These are phyloP conservation scores for Eimeria acervulina DNA, from an alignment of 169 alveolate genomes.

Conservation along the genomic window DNA sequence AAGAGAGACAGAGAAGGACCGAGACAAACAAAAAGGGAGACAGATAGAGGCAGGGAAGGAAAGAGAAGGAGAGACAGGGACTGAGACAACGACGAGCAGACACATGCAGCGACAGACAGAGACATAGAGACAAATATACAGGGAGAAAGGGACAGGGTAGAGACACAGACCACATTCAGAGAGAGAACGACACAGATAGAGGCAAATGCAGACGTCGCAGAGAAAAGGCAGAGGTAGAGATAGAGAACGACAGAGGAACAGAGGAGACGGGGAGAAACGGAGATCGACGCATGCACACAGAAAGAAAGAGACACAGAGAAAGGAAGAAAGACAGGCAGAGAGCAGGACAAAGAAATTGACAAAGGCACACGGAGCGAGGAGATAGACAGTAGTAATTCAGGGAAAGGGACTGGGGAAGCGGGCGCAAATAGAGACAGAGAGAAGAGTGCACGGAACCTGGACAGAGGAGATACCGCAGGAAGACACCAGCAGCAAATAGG, in stretches of 20 bases:
- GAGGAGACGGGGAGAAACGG: background rate
- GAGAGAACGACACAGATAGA: background rate
- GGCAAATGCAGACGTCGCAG: background rate
- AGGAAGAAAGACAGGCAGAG: slow-evolving; percentile 32
- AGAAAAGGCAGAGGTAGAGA: background rate
- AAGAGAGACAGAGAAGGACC: background rate
- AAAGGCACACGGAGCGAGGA: background rate
- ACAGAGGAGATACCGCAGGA: no score
- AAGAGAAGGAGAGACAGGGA: background rate
- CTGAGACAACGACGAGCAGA: background rate
- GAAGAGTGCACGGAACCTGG: no score
- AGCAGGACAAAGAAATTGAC: background rate
- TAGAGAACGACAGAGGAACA: background rate
- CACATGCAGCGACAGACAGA: background rate
- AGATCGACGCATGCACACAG: no score
- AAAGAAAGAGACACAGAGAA: background rate
- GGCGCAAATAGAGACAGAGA: no score
- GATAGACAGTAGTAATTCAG: no score
- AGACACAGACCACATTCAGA: background rate
- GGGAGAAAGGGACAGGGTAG: background rate
- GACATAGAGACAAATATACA: background rate
- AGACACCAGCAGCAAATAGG: no score
- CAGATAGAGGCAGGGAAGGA: background rate
- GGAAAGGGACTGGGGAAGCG: no score
- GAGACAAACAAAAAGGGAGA: background rate